phyloP scores from a whole-genome alignment of 495 filamentous ascomycete genomes.

The Ascodesmis nigricans region DNA sequence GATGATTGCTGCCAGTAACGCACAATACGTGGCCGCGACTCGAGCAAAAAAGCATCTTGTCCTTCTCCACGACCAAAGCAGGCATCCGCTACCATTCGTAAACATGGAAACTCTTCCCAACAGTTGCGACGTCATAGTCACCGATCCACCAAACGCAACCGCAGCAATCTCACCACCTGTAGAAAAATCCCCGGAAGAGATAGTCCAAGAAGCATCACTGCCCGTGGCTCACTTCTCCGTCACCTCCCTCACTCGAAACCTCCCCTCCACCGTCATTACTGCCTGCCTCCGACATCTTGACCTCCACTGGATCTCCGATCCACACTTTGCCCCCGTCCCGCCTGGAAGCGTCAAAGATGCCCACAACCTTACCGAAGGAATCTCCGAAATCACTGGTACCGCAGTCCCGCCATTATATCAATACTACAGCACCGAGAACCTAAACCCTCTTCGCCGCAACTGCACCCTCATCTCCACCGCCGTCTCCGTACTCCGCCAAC shows the following conservation, averaged over 20 bases:
- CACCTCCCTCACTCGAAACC: not conserved
- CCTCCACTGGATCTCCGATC: not conserved
- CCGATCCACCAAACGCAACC: too few relatives aligned
- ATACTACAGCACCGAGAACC: not conserved
- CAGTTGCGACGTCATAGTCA: conserved; percentile 4
- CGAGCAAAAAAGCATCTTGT: conserved; percentile 5
- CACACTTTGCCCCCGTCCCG: not conserved
- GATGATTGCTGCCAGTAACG: not conserved
- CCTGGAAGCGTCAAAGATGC: not conserved
- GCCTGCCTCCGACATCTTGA: not conserved
- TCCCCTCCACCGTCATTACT: not conserved
- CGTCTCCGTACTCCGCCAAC: too few relatives aligned
- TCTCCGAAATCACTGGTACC: conserved; percentile 6
- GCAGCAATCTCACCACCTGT: too few relatives aligned
- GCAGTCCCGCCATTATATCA: conserved; percentile 1
- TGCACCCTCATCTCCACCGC: not conserved
- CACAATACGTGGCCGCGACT: conserved; percentile 5
- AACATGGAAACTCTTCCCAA: not conserved
- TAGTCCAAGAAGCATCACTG: too few relatives aligned
- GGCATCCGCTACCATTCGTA: not conserved
- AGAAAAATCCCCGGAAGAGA: too few relatives aligned
- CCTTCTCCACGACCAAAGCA: not conserved
- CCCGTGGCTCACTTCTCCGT: too few relatives aligned
- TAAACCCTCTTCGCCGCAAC: not conserved
- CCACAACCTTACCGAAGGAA: too few relatives aligned